Evolutionary conservation across 1,284 basidiomycete species (phyloP).

Genomic region (Marasmius tenuissimus): DNA sequence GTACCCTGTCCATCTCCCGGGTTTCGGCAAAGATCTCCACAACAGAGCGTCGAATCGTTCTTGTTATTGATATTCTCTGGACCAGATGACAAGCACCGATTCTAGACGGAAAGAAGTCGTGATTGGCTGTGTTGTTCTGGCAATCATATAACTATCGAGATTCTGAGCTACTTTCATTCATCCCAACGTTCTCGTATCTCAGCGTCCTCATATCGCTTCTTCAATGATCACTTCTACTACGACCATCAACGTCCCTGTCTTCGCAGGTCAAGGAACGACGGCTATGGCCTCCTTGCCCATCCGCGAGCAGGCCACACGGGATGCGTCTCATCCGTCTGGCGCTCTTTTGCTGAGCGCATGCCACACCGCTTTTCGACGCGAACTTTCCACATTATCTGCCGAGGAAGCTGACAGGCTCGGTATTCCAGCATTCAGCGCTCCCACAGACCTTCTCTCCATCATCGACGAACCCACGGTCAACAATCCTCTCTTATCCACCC

Average conservation of each 20-base stretch:
- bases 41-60: too few relatives aligned
- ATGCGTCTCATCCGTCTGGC: conserved; percentile 37
- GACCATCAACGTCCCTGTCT: conserved; percentile 41
- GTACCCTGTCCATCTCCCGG: too few relatives aligned
- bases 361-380: conserved; percentile 46
- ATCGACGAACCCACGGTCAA: conserved; percentile 11
- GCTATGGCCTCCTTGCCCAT: conserved; percentile 32
- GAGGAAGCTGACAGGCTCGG: conserved; percentile 32
- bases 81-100: too few relatives aligned
- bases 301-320: conserved; percentile 37
- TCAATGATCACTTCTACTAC: not conserved
- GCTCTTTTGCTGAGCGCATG: conserved; percentile 48
- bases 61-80: too few relatives aligned
- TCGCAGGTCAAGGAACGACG: conserved; percentile 55
- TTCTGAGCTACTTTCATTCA: too few relatives aligned
- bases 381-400: conserved; percentile 43
- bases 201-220: not conserved
- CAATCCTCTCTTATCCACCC: conserved; percentile 53
- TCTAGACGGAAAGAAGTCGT: too few relatives aligned
- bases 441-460: conserved; percentile 36
- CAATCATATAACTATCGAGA: too few relatives aligned
- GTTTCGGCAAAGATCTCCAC: too few relatives aligned
- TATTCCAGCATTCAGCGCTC: conserved; percentile 38
- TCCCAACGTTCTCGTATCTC: too few relatives aligned
- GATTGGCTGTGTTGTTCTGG: too few relatives aligned